Base-by-base conservation (phyloP, 2,329 filamentous ascomycete genomes). In the Ophiostoma novo-ulmi region DNA sequence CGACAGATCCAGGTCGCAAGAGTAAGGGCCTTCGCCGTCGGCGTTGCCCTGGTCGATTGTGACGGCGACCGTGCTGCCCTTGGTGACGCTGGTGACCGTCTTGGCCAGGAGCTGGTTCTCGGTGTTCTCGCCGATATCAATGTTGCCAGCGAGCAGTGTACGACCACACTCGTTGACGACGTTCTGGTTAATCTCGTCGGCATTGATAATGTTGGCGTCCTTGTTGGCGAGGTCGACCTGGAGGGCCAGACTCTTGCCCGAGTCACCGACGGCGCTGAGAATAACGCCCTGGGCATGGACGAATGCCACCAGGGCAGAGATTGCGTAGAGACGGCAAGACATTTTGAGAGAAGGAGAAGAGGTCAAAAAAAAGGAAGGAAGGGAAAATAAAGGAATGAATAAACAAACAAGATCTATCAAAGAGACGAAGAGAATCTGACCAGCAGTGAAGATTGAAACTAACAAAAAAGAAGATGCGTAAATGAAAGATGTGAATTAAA, bases 171-270 rank as follows among this genome's bases (percentile, higher is more conserved):
- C 81, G 73, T 85, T 87, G 61, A 86, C 85, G 4, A 83, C 75
- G 74, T 85, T 85, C 71, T 80, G 78, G 3, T 75, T 71, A 73
- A 86, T 83, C 80, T 87, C 81, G 10, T 82, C 82, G 71, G 87
- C 84, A 63, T 83, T 82, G 78, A 90, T 89, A 75, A 88, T 82
- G 64, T 86, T 88, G 10, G 87, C 82, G 73, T 90, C 88, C 73
- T 86, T 85, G 75, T 73, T 71, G 69, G 38, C 20, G 70, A 74
- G 17, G 73, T 73, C 68, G 68, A 72, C 66, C 72, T 73, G 64
- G 31, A 36, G 5, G 70, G 72, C 71, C 71, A 74, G 71, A 72
- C 73, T 10, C 72, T 70, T 31, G 87, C 73, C 74, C 2, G 44
- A 5, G 13, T 36, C 22, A 39, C 74, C 74, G 55, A 73, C 69